Evolutionary conservation across 257 asterid species (phyloP).

Genomic region (Solanum medicagineum): DNA sequence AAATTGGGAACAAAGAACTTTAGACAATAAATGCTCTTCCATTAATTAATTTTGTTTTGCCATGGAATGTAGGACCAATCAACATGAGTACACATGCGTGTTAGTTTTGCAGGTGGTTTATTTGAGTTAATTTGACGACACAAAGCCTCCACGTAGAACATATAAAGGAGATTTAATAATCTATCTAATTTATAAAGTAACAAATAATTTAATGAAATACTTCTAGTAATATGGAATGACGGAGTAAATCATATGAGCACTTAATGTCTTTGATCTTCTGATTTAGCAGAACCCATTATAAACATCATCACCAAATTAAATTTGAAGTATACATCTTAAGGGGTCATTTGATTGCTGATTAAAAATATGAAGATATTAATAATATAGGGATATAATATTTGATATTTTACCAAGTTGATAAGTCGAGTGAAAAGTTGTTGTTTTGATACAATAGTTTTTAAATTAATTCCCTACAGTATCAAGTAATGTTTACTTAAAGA

Average conservation of each 20-base stretch:
- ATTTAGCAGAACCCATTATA: not conserved
- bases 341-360: not conserved
- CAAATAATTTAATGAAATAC: no score
- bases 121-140: not conserved
- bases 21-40: not conserved
- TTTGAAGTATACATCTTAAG: not conserved
- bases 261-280: not conserved
- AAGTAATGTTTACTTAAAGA: not conserved
- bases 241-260: not conserved
- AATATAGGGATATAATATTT: not conserved
- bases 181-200: no score
- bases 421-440: not conserved
- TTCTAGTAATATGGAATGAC: not conserved
- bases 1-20: not conserved
- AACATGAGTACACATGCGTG: not conserved
- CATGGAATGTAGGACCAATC: not conserved
- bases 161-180: not conserved
- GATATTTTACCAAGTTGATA: not conserved
- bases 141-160: not conserved
- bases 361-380: not conserved
- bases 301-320: not conserved
- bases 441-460: not conserved
- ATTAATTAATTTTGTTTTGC: not conserved
- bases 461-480: not conserved
- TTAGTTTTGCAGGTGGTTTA: not conserved